Percentiles rank a stretch among this genome's conserved stretches.
phyloP scores from a whole-genome alignment of 2,329 filamentous ascomycete genomes.

The Alternaria sp. region DNA sequence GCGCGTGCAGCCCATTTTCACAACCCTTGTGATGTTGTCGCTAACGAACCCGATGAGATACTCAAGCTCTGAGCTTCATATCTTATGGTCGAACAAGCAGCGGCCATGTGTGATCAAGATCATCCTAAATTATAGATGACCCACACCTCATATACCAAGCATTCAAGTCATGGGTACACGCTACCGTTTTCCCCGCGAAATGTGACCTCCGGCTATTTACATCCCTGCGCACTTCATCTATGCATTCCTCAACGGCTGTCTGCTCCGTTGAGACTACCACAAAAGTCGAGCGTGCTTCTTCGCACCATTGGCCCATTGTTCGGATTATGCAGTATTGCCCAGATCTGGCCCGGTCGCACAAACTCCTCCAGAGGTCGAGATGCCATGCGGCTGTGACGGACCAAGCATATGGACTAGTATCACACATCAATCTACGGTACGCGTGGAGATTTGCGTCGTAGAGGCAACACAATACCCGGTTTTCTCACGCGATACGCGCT shows the following conservation, averaged over 20 bases:
- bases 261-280: slow-evolving; percentile 25
- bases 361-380: slow-evolving; percentile 21
- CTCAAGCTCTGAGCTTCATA: slow-evolving; percentile 1
- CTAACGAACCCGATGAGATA: not conserved
- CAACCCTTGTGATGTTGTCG: not conserved
- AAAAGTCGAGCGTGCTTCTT: not conserved
- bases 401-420: slow-evolving; percentile 11
- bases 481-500: slow-evolving; percentile 7
- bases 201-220: slow-evolving; percentile 28
- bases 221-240: slow-evolving; percentile 37
- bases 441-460: slow-evolving; percentile 2
- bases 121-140: slow-evolving; percentile 2
- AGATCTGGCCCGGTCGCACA: slow-evolving; percentile 15
- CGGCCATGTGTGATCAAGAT: not conserved
- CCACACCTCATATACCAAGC: slow-evolving; percentile 20
- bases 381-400: slow-evolving; percentile 4
- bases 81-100: slow-evolving; percentile 16
- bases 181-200: slow-evolving; percentile 24
- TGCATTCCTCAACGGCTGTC: slow-evolving; percentile 18
- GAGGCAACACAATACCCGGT: slow-evolving; percentile 14
- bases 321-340: slow-evolving; percentile 3
- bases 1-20: not conserved
- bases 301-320: not conserved
- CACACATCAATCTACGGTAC: not conserved
- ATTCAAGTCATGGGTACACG: slow-evolving; percentile 15